Percentiles rank a stretch among this genome's conserved stretches.
These are phyloP conservation scores for Neurospora crassa DNA, from an alignment of 2,329 filamentous ascomycete species.

Conservation along the genomic window DNA sequence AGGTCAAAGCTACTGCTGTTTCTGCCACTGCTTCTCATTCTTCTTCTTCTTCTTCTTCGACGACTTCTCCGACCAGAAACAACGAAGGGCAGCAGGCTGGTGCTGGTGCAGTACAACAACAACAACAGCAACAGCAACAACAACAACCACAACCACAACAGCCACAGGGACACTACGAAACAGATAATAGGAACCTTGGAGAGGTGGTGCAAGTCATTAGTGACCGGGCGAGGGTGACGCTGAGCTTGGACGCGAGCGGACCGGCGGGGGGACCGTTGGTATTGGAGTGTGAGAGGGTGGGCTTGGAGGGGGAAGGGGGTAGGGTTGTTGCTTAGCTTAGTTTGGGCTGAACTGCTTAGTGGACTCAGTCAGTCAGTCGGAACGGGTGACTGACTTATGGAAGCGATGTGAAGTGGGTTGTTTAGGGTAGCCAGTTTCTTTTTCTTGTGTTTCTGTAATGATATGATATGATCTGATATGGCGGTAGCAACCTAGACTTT, in stretches of 20 bases:
- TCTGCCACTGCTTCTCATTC: neutral
- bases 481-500: neutral
- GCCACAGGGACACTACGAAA: slow-evolving; percentile 52
- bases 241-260: slow-evolving; percentile 60
- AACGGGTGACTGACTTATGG: too few relatives aligned
- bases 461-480: too few relatives aligned
- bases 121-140: neutral
- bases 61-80: neutral
- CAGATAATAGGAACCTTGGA: slow-evolving; percentile 68
- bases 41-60: neutral
- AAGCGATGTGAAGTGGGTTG: too few relatives aligned
- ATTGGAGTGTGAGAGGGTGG: slow-evolving; percentile 47
- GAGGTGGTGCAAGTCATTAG: slow-evolving; percentile 68
- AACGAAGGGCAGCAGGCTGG: slow-evolving; percentile 8
- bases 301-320: slow-evolving; percentile 19
- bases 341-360: neutral
- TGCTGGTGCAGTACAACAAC: too few relatives aligned
- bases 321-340: slow-evolving; percentile 26
- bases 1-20: slow-evolving; percentile 28
- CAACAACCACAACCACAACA: neutral
- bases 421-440: neutral
- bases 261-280: slow-evolving; percentile 56
- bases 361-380: too few relatives aligned
- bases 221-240: slow-evolving; percentile 61
- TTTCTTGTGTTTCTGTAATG: too few relatives aligned